phyloP scores from a whole-genome alignment of 345 rosid genomes.

The Sisymbrium altissimum region DNA sequence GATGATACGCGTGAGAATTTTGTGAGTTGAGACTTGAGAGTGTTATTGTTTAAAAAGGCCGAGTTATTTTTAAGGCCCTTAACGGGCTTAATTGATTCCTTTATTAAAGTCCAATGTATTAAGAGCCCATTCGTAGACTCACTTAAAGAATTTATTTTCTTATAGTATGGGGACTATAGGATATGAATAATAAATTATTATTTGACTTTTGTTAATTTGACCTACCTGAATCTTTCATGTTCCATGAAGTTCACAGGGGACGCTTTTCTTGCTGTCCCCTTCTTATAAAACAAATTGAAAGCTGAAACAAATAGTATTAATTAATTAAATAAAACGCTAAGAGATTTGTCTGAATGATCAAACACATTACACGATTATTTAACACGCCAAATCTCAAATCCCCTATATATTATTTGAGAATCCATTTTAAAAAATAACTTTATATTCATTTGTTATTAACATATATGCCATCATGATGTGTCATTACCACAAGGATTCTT shows the following conservation, averaged over 20 bases:
- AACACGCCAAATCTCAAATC: neutral
- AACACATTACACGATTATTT: neutral
- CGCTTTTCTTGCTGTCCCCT: conserved; percentile 7
- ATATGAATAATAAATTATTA: neutral
- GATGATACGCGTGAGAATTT: neutral
- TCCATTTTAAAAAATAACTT: too few relatives aligned
- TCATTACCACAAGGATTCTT: too few relatives aligned
- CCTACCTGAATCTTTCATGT: conserved; percentile 9
- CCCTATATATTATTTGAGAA: too few relatives aligned
- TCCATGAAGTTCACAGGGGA: conserved; percentile 15
- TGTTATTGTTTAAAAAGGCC: neutral
- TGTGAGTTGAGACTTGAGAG: neutral
- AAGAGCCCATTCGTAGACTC: neutral
- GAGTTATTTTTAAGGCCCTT: neutral
- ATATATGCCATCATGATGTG: too few relatives aligned
- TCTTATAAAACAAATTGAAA: conserved; percentile 5
- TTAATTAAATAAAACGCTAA: neutral
- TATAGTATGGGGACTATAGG: too few relatives aligned
- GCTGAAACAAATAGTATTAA: neutral
- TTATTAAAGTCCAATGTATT: neutral
- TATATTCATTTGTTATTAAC: too few relatives aligned
- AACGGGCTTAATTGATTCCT: neutral
- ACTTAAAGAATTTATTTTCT: neutral
- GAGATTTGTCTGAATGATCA: neutral
- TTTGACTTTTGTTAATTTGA: neutral